Base-by-base conservation (phyloP, 2,329 filamentous ascomycete species). In the Monosporascus sp. region DNA sequence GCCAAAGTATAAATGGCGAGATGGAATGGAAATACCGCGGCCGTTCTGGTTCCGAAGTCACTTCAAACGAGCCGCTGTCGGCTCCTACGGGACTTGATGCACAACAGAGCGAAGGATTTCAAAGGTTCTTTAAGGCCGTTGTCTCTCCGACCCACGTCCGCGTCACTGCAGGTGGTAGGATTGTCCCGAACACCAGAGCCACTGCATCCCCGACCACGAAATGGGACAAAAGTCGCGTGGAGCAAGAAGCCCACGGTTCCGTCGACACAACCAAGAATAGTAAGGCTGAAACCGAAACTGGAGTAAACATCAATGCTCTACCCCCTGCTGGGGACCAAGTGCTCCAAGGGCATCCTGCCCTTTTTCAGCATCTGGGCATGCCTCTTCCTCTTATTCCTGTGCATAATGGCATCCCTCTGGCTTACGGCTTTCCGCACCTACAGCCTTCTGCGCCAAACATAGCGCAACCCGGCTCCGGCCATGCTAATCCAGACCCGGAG, bases 91-190 rank as follows among this genome's bases (percentile, higher is more conserved):
- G 75, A 8, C 66, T 79, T 37, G 68, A 66, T 38, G 77, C 80
- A 25, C 83, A 86, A 64, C 78, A 80, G 59, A 77, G 77, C 37
- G 82, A 86, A 64, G 84, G 84, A n/a, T 87, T 87, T 59, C 79
- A 84, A 65, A 75, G 79, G 50, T 87, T 87, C 63, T 86, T 83
- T 70, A 83, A 84, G 63, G 82, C 83, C 11, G 84, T 87, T n/a
- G 77, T 82, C 5, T 87, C 84, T 37, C 84, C 84, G 7, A 84
- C 82, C 15, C 82, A 87, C 65, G 78, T 87, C 56, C 80, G 84
- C 17, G 84, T 87, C 48, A 87, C 84, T 20, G 84, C 84, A 54
- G 83, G 84, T 53, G 84, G 84, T 43, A 76, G 82, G 38, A 87
- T 87, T 60, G 84, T 87, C 1, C 83, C 83, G 48, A 87, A 87